Percentiles rank a stretch among this genome's conserved stretches.
These are phyloP conservation scores for Leersia perrieri DNA, from an alignment of 176 grass and related monocot genomes.

Conservation along the genomic window DNA sequence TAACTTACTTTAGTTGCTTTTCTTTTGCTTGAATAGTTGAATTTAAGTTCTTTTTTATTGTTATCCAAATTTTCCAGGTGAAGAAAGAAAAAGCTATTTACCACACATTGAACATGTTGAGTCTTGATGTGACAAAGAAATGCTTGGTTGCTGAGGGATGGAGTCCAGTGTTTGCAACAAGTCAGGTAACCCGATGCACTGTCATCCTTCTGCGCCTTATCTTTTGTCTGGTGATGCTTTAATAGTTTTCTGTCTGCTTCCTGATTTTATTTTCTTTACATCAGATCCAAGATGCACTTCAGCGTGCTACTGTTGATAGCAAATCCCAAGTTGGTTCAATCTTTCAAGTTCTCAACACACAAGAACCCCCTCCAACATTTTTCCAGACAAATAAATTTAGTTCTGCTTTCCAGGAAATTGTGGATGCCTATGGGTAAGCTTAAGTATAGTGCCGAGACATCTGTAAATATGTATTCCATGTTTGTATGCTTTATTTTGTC, in stretches of 20 bases:
- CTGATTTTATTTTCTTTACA: neutral
- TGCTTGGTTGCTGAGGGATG: constrained; percentile 93
- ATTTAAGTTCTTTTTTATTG: constrained; percentile 21
- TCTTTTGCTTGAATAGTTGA: constrained; percentile 9
- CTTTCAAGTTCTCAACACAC: constrained; percentile 83
- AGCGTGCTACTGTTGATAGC: constrained; percentile 63
- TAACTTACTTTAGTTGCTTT: neutral
- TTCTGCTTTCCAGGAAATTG: constrained; percentile 82
- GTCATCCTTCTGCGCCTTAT: neutral
- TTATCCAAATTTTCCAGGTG: constrained; percentile 45
- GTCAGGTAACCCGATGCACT: constrained; percentile 46
- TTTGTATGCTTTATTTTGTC: neutral
- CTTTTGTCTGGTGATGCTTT: neutral
- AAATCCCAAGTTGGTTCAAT: constrained; percentile 92
- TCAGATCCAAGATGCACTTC: constrained; percentile 81
- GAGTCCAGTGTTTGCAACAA: constrained; percentile 84
- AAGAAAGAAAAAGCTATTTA: constrained; percentile 92
- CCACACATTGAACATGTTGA: constrained; percentile 97
- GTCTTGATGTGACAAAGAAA: constrained; percentile 97
- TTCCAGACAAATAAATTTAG: constrained; percentile 91
- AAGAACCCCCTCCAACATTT: constrained; percentile 89
- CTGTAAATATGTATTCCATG: neutral
- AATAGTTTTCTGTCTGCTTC: neutral
- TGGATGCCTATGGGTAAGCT: constrained; percentile 95
- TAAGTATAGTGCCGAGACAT: neutral